Evolutionary conservation across 2,329 filamentous ascomycete species (phyloP).

Genomic region (Ceratocystiopsis brevicomis): DNA sequence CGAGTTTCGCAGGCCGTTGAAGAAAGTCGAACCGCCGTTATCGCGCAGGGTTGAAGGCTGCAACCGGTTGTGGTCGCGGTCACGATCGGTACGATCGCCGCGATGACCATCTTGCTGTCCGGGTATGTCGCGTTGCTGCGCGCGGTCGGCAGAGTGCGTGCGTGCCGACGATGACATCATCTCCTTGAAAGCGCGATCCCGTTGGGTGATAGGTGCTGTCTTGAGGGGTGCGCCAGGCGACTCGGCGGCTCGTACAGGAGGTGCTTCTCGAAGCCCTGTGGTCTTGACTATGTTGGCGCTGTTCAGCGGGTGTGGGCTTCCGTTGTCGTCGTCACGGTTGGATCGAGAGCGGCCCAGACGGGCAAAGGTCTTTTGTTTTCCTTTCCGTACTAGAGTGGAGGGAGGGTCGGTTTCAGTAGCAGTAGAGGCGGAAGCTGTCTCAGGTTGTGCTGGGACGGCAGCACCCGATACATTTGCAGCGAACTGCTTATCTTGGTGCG

Average conservation of each 20-base stretch:
- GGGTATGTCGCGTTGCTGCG: slow-evolving; percentile 24
- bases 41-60: slow-evolving; percentile 39
- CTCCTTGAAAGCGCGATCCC: slow-evolving; percentile 48
- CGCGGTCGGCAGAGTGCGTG: slow-evolving; percentile 57
- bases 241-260: slow-evolving; percentile 6
- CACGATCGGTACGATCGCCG: slow-evolving; percentile 3
- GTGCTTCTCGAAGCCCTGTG: slow-evolving; percentile 11
- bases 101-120: slow-evolving; percentile 19
- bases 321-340: slow-evolving; percentile 27
- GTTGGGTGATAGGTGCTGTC: slow-evolving; percentile 41
- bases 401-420: slow-evolving; percentile 5
- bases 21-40: slow-evolving; percentile 42
- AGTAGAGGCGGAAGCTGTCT: slow-evolving; percentile 31
- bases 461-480: neutral
- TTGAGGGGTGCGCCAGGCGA: slow-evolving; percentile 27
- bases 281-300: neutral
- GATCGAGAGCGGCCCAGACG: slow-evolving; percentile 33
- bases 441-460: slow-evolving; percentile 30
- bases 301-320: slow-evolving; percentile 3
- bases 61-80: slow-evolving; percentile 12
- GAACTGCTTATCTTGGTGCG: slow-evolving; percentile 16
- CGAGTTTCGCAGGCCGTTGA: slow-evolving; percentile 55
- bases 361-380: slow-evolving; percentile 36
- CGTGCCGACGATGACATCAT: slow-evolving; percentile 46
- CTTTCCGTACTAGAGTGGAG: slow-evolving; percentile 21